phyloP scores from a whole-genome alignment of 139 green algal species.

The Coelastrella sp. region DNA sequence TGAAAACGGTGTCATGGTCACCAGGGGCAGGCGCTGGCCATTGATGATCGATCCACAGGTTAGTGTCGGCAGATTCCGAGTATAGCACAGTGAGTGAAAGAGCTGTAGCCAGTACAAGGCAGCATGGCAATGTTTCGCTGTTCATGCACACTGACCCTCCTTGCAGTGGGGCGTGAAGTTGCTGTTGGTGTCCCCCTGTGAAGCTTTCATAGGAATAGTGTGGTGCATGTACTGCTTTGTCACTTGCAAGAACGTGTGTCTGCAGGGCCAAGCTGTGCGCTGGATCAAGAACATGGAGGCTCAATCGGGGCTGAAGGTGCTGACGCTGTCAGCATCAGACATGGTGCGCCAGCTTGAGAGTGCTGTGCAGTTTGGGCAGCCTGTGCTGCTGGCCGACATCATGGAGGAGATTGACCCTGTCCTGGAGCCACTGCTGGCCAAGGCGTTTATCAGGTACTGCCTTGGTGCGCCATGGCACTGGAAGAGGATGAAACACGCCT shows the following conservation, averaged over 20 bases:
- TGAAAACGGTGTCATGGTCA: constrained; percentile 93
- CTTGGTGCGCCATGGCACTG: not conserved
- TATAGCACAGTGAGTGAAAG: too few relatives aligned
- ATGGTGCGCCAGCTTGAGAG: constrained; percentile 75
- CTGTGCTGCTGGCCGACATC: constrained; percentile 91
- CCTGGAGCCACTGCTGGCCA: constrained; percentile 87
- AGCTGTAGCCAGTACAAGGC: not conserved
- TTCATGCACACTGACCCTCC: not conserved
- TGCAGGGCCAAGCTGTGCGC: constrained; percentile 67
- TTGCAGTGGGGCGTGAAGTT: too few relatives aligned
- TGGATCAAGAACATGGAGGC: constrained; percentile 92
- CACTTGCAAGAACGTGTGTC: too few relatives aligned
- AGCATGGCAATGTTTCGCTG: not conserved
- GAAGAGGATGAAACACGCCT: constrained; percentile 50
- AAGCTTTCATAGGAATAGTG: too few relatives aligned
- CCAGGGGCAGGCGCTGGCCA: constrained; percentile 75
- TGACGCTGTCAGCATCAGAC: constrained; percentile 81
- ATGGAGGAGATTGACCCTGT: constrained; percentile 88
- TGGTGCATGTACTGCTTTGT: too few relatives aligned
- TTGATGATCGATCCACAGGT: constrained; percentile 95
- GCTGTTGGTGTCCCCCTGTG: too few relatives aligned
- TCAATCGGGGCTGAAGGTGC: constrained; percentile 69
- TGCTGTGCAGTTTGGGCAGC: constrained; percentile 56
- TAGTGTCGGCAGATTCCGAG: not conserved
- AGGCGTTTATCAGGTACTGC: constrained; percentile 70